phyloP scores from a whole-genome alignment of 164 flowering plant genomes.

The Liquidambar formosana region DNA sequence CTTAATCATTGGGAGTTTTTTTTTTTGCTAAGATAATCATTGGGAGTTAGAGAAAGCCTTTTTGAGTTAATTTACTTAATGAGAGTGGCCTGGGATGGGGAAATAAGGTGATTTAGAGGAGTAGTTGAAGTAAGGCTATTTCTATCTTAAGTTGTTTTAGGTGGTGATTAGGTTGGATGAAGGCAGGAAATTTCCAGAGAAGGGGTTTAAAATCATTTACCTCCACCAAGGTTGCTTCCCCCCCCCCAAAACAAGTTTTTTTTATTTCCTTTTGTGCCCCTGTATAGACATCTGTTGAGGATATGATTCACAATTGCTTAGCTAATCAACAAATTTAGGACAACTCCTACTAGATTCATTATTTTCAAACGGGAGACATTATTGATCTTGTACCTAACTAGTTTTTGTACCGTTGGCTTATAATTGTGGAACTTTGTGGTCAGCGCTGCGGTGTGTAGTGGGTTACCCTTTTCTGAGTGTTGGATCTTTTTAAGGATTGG shows the following conservation, averaged over 20 bases:
- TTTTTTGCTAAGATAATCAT: too few species aligned
- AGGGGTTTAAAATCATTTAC: background rate
- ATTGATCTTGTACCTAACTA: too few species aligned
- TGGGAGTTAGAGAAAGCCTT: background rate
- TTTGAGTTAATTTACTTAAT: background rate
- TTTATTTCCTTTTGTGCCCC: too few species aligned
- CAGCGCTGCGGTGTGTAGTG: background rate
- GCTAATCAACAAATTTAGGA: too few species aligned
- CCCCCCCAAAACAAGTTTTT: too few species aligned
- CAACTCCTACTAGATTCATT: too few species aligned
- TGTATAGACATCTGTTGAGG: too few species aligned
- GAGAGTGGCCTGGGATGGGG: background rate
- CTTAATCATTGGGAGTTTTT: background rate
- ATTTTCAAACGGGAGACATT: too few species aligned
- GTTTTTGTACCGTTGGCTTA: too few species aligned
- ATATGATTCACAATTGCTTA: too few species aligned
- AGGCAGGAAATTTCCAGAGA: background rate
- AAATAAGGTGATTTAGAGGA: background rate
- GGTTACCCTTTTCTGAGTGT: background rate
- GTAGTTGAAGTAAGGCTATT: background rate
- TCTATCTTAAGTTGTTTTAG: background rate
- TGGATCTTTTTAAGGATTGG: background rate
- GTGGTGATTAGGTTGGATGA: background rate
- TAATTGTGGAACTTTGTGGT: too few species aligned
- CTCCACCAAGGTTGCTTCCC: too few species aligned